phyloP scores from a whole-genome alignment of 176 grass and related monocot genomes.

The Carex pumila region DNA sequence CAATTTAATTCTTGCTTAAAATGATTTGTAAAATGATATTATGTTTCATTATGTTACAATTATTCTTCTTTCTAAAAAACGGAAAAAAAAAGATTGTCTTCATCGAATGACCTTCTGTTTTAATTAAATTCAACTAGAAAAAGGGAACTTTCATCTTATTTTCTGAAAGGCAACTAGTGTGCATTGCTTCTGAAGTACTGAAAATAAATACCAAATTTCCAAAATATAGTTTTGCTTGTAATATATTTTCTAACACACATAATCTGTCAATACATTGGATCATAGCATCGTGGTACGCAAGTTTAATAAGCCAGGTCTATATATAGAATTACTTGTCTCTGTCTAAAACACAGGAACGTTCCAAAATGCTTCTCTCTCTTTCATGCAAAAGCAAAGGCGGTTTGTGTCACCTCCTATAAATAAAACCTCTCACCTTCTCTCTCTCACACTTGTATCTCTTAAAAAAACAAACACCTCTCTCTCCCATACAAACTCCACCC shows the following conservation, averaged over 20 bases:
- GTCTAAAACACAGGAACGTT: not conserved
- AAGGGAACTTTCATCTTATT: no score
- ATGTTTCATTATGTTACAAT: no score
- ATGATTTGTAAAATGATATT: no score
- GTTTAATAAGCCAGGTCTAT: not conserved
- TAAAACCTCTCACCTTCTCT: not conserved
- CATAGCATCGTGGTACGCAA: not conserved
- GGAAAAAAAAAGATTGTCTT: no score
- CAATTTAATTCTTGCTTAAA: no score
- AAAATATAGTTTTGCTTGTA: not conserved
- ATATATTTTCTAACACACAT: not conserved
- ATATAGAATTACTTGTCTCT: not conserved
- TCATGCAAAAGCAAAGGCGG: not conserved
- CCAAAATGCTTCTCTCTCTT: constrained; percentile 19
- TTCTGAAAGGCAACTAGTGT: not conserved
- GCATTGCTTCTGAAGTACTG: not conserved
- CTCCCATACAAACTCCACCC: not conserved
- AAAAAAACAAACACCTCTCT: not conserved
- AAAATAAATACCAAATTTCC: not conserved
- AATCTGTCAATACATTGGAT: not conserved
- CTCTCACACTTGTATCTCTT: not conserved
- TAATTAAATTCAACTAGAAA: no score
- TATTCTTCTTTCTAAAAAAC: no score
- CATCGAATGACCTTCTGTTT: no score
- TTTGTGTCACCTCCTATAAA: not conserved